These are phyloP conservation scores for Cyclocybe cylindracea DNA, from an alignment of 768 basidiomycete genomes.

Conservation along the genomic window DNA sequence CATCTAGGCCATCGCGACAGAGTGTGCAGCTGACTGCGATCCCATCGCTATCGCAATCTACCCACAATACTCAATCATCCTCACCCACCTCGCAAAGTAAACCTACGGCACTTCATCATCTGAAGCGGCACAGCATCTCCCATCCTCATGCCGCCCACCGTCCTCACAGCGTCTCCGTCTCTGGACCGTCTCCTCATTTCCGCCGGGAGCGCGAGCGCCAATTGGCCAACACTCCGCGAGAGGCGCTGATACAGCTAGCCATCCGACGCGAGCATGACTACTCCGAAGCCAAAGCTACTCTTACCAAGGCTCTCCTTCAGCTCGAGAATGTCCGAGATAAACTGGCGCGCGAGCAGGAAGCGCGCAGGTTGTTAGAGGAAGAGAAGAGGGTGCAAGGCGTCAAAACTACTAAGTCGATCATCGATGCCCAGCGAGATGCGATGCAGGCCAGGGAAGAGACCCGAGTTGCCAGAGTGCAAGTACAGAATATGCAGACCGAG, in stretches of 20 bases:
- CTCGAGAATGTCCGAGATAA: conserved; percentile 20
- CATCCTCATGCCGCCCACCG: neutral
- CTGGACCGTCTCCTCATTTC: conserved; percentile 13
- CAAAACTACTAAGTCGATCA: conserved; percentile 24
- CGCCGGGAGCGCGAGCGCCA: conserved; percentile 24
- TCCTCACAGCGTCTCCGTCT: neutral
- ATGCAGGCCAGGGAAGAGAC: conserved; percentile 26
- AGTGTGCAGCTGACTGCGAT: neutral
- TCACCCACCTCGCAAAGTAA: neutral
- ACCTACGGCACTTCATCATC: neutral
- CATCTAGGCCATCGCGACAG: conserved; percentile 4
- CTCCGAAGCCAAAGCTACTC: conserved; percentile 26
- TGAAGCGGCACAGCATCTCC: neutral
- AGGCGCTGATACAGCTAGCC: conserved; percentile 26
- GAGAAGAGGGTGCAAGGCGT: conserved; percentile 21
- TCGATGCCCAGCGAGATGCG: conserved; percentile 28
- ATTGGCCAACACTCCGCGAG: conserved; percentile 23
- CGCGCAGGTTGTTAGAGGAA: conserved; percentile 19
- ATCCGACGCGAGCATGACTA: conserved; percentile 27
- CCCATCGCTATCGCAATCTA: conserved; percentile 2
- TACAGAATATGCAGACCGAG: conserved; percentile 25
- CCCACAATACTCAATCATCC: neutral
- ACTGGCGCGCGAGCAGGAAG: conserved; percentile 15
- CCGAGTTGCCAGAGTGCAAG: conserved; percentile 23
- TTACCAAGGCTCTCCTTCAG: conserved; percentile 26